Evolutionary conservation across 148 eudicot species (phyloP).

Genomic region (Diospyros kaki): DNA sequence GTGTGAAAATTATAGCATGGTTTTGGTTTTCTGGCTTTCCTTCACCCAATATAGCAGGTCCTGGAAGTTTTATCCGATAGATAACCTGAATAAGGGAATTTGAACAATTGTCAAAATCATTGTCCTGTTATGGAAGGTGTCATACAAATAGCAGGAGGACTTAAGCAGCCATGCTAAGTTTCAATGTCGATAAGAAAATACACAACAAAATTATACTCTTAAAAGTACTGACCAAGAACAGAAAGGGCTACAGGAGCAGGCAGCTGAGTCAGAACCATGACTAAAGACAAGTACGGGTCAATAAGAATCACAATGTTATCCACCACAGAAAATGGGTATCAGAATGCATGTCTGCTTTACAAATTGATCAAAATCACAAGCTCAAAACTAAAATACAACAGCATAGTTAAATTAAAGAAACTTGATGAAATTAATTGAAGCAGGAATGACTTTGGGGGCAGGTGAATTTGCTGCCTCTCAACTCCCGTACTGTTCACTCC

Average conservation of each 20-base stretch:
- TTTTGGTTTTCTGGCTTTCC: conserved; percentile 44
- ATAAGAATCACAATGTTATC: not conserved
- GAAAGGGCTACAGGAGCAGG: too few relatives aligned
- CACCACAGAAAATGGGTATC: not conserved
- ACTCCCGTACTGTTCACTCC: too few relatives aligned
- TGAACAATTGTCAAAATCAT: not conserved
- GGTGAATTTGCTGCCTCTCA: too few relatives aligned
- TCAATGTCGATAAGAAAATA: not conserved
- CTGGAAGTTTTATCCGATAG: conserved; percentile 48
- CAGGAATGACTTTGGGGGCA: too few relatives aligned
- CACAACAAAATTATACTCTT: not conserved
- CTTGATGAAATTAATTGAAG: too few relatives aligned
- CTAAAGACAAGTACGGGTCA: not conserved
- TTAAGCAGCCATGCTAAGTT: not conserved
- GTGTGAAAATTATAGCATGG: conserved; percentile 25
- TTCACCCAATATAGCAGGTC: conserved; percentile 45
- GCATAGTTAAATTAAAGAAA: too few relatives aligned
- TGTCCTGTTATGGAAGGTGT: not conserved
- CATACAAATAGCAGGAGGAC: not conserved
- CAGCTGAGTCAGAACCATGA: too few relatives aligned
- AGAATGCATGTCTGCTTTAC: not conserved
- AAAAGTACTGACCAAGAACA: not conserved
- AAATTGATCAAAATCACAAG: not conserved
- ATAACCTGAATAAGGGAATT: conserved; percentile 31
- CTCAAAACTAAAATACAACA: not conserved